These are phyloP conservation scores for Jatropha podagrica DNA, from an alignment of 441 rosid genomes.

Conservation along the genomic window DNA sequence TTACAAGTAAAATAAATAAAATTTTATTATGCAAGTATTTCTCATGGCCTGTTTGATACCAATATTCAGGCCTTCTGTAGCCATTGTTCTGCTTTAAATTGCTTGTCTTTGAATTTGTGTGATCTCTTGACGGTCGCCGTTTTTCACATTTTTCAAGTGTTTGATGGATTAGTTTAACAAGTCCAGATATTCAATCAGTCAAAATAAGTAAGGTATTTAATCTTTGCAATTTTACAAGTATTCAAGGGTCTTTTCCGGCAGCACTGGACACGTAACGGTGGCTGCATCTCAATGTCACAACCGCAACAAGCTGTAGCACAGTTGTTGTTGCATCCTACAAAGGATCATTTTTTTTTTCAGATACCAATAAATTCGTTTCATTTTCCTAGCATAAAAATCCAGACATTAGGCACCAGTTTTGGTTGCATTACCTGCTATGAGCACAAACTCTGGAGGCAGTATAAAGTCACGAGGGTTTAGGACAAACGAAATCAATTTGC, in stretches of 20 bases:
- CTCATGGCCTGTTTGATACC: background rate
- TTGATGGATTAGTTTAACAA: too few relatives aligned
- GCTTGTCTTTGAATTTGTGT: background rate
- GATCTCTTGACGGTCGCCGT: too few relatives aligned
- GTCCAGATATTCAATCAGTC: too few relatives aligned
- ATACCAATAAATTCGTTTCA: background rate
- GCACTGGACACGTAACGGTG: conserved; percentile 71
- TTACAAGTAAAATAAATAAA: conserved; percentile 3
- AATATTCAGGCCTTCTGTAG: background rate
- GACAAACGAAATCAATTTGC: conserved; percentile 27
- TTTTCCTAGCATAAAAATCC: background rate
- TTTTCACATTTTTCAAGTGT: too few relatives aligned
- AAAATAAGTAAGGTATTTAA: too few relatives aligned
- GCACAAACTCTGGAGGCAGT: conserved; percentile 23
- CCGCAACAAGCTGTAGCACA: conserved; percentile 75
- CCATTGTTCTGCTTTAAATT: background rate
- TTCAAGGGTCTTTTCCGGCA: conserved; percentile 48
- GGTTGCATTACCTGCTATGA: conserved; percentile 46
- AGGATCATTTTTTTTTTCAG: background rate
- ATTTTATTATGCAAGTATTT: background rate
- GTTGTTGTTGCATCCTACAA: conserved; percentile 66
- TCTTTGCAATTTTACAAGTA: too few relatives aligned
- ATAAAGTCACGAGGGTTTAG: conserved; percentile 18
- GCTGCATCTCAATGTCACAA: conserved; percentile 62
- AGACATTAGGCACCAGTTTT: background rate